Conservation (phyloP, 768 basidiomycete genomes). For the Albatrellus ellisii region DNA sequence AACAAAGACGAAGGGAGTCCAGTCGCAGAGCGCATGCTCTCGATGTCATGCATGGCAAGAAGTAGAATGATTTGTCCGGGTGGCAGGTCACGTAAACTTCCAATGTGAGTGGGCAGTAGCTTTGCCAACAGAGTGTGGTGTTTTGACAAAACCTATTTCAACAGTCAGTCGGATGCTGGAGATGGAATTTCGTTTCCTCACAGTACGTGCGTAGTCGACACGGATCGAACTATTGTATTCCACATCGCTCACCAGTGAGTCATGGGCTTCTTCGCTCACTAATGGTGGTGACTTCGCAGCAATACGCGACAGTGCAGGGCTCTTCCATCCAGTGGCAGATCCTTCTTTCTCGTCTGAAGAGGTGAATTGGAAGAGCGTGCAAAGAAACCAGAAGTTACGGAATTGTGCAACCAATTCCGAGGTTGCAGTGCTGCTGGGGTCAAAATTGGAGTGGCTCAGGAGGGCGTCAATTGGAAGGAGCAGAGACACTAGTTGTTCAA, state of each 20-base stretch:
- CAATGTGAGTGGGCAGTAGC: constrained; percentile 48
- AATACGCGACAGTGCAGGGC: constrained; percentile 63
- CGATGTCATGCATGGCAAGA: constrained; percentile 76
- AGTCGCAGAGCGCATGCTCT: constrained; percentile 69
- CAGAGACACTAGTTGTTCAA: constrained; percentile 77
- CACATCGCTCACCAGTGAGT: constrained; percentile 75
- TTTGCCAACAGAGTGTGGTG: constrained; percentile 54
- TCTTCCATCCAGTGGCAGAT: constrained; percentile 66
- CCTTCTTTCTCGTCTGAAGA: constrained; percentile 34
- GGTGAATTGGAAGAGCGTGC: constrained; percentile 77
- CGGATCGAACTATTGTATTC: constrained; percentile 89
- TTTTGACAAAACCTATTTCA: constrained; percentile 47
- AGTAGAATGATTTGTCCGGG: constrained; percentile 81
- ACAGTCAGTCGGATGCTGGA: background rate
- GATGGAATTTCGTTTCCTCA: constrained; percentile 21
- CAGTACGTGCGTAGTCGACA: constrained; percentile 70
- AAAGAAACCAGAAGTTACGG: constrained; percentile 91
- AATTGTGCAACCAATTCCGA: constrained; percentile 62
- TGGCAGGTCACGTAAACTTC: constrained; percentile 62
- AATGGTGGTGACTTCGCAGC: constrained; percentile 79
- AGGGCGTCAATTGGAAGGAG: constrained; percentile 86
- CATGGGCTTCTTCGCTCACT: constrained; percentile 70
- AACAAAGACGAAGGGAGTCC: constrained; percentile 75
- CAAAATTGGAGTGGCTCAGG: constrained; percentile 56
- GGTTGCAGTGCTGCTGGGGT: constrained; percentile 40